A percentile compares a stretch with the other conserved stretches of the same genome.
Evolutionary conservation across 106 monocot genomes (phyloP).

Genomic region (Dendrobium officinale): DNA sequence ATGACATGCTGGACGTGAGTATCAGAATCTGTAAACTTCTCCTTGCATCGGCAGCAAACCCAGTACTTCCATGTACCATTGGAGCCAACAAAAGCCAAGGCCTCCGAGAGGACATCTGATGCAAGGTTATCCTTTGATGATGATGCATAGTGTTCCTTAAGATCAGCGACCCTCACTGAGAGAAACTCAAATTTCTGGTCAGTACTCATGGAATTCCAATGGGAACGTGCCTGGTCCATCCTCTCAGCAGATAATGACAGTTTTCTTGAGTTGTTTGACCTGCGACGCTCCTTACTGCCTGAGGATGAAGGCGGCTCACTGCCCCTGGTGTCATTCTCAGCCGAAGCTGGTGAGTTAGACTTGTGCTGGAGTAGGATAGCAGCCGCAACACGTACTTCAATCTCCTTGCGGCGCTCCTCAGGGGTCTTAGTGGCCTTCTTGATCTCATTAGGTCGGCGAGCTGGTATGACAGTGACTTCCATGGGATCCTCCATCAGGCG

Average conservation of each 20-base stretch:
- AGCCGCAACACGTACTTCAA: conserved; percentile 90
- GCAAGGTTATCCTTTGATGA: conserved; percentile 40
- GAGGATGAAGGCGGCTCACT: conserved; percentile 24
- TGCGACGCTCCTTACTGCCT: conserved; percentile 44
- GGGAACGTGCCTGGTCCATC: conserved; percentile 51
- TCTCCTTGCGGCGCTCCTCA: conserved; percentile 88
- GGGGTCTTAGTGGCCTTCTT: conserved; percentile 86
- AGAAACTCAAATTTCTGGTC: conserved; percentile 46
- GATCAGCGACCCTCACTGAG: conserved; percentile 34
- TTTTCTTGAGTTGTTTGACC: conserved; percentile 43
- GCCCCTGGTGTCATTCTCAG: not conserved
- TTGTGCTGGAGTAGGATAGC: conserved; percentile 70
- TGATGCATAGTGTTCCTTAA: conserved; percentile 36
- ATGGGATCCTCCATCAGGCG: conserved; percentile 55
- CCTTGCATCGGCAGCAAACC: conserved; percentile 57
- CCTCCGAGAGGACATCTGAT: conserved; percentile 47
- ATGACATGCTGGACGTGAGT: conserved; percentile 54
- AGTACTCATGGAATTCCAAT: conserved; percentile 59
- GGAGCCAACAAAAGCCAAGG: conserved; percentile 36
- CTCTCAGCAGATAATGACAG: conserved; percentile 31
- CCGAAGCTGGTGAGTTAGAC: not conserved
- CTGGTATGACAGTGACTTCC: conserved; percentile 48
- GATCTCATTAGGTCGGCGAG: conserved; percentile 77
- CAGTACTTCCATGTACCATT: conserved; percentile 63
- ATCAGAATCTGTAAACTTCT: conserved; percentile 51